Evolutionary conservation across 345 rosid genomes (phyloP).

Genomic region (Limnanthes douglasii): DNA sequence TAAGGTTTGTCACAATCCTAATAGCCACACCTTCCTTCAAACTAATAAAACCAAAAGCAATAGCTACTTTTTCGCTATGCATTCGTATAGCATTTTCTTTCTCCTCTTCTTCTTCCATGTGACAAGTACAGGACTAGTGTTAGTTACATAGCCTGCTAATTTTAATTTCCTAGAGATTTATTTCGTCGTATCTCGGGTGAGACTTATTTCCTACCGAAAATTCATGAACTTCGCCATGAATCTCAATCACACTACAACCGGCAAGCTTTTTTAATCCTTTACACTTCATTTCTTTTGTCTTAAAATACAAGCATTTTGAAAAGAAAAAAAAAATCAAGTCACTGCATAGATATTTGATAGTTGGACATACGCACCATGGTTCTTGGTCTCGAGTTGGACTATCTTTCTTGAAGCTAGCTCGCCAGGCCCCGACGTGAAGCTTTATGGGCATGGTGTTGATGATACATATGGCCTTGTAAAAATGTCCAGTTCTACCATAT

Average conservation of each 20-base stretch:
- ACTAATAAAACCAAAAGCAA: constrained; percentile 48
- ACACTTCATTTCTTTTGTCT: constrained; percentile 33
- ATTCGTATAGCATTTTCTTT: constrained; percentile 50
- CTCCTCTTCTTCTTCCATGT: constrained; percentile 65
- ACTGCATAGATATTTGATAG: constrained; percentile 56
- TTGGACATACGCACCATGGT: constrained; percentile 45
- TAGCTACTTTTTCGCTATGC: constrained; percentile 63
- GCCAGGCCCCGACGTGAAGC: constrained; percentile 50
- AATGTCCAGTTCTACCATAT: constrained; percentile 35
- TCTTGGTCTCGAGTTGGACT: constrained; percentile 32
- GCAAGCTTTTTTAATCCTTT: constrained; percentile 36
- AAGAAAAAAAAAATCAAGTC: constrained; percentile 30
- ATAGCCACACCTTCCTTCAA: constrained; percentile 34
- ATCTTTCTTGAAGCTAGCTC: constrained; percentile 33
- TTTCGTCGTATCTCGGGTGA: constrained; percentile 33
- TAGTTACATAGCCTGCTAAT: constrained; percentile 41
- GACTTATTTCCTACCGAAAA: constrained; percentile 40
- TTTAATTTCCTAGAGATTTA: constrained; percentile 37
- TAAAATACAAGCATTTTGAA: constrained; percentile 20
- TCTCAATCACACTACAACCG: constrained; percentile 47
- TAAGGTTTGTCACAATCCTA: constrained; percentile 64
- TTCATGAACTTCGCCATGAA: constrained; percentile 42
- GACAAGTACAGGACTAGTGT: constrained; percentile 43
- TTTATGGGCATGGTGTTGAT: constrained; percentile 37
- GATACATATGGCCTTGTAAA: constrained; percentile 27